Evolutionary conservation across 306 rosid species (phyloP).

Genomic region (Carpinus viminea): DNA sequence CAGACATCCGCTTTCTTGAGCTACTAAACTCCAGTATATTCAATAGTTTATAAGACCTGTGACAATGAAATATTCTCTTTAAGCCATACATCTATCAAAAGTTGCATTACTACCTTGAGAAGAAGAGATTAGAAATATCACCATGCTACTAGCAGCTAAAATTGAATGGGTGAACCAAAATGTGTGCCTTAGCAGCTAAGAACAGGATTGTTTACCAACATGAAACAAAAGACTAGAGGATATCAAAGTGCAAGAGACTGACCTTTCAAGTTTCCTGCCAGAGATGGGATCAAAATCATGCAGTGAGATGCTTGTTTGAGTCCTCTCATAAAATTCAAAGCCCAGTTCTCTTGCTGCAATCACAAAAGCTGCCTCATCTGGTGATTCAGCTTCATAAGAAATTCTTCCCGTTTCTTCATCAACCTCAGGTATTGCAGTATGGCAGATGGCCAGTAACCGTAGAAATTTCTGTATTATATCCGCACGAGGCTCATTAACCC

Average conservation of each 20-base stretch:
- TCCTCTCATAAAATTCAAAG: constrained; percentile 82
- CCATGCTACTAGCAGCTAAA: not conserved
- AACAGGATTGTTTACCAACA: not conserved
- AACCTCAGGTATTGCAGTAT: constrained; percentile 89
- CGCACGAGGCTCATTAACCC: constrained; percentile 73
- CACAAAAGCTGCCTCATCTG: constrained; percentile 97
- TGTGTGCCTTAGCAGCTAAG: not conserved
- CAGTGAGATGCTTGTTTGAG: constrained; percentile 61
- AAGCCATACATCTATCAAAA: constrained; percentile 7
- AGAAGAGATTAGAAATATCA: not conserved
- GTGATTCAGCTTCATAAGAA: constrained; percentile 98
- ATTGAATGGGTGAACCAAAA: not conserved
- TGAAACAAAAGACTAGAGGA: constrained; percentile 7
- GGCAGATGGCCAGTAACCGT: constrained; percentile 75
- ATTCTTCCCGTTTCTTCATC: constrained; percentile 76
- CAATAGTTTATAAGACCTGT: constrained; percentile 77
- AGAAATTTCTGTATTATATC: constrained; percentile 68
- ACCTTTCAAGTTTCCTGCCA: constrained; percentile 54
- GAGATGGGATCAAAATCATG: constrained; percentile 61
- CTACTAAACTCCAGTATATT: constrained; percentile 83
- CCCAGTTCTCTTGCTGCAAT: constrained; percentile 97
- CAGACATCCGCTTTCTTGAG: constrained; percentile 96
- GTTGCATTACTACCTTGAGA: constrained; percentile 7
- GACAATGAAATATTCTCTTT: constrained; percentile 27
- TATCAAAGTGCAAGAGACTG: constrained; percentile 29